Evolutionary conservation across 139 green algal species (phyloP).

Genomic region (Zygnema circumcarinatum): DNA sequence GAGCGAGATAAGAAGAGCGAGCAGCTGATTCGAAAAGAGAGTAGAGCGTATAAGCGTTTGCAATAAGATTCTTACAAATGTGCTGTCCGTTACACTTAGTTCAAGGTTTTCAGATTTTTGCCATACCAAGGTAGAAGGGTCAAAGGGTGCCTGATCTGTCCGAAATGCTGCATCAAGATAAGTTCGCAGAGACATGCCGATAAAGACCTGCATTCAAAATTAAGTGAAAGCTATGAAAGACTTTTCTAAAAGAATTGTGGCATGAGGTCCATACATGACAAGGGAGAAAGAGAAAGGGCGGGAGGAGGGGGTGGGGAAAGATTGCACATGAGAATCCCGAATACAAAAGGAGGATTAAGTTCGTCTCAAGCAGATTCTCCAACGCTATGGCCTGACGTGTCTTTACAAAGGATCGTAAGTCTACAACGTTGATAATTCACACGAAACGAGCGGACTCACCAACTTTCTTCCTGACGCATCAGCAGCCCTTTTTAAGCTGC

Average conservation of each 20-base stretch:
- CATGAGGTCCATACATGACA: background rate
- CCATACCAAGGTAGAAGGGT: slow-evolving; percentile 82
- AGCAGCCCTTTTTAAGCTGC: slow-evolving; percentile 88
- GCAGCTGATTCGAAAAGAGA: no score
- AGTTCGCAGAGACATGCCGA: slow-evolving; percentile 86
- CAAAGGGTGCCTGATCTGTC: slow-evolving; percentile 77
- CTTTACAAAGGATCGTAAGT: no score
- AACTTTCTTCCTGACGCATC: slow-evolving; percentile 82
- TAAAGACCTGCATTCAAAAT: slow-evolving; percentile 74
- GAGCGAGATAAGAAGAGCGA: no score
- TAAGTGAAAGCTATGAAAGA: background rate
- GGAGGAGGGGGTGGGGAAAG: slow-evolving; percentile 4
- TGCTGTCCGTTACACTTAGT: no score
- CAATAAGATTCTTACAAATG: no score
- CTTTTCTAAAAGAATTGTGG: background rate
- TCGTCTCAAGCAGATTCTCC: no score
- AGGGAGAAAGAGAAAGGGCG: background rate
- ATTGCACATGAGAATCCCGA: background rate
- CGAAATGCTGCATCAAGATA: slow-evolving; percentile 93
- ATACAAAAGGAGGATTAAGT: no score
- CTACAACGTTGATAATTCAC: no score
- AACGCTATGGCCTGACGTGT: no score
- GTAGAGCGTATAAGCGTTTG: no score
- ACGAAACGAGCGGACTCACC: no score
- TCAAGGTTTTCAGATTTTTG: background rate